A percentile compares a stretch with the other conserved stretches of the same genome.
Evolutionary conservation across 768 basidiomycete species (phyloP).

Genomic region (Boletus speciosus): DNA sequence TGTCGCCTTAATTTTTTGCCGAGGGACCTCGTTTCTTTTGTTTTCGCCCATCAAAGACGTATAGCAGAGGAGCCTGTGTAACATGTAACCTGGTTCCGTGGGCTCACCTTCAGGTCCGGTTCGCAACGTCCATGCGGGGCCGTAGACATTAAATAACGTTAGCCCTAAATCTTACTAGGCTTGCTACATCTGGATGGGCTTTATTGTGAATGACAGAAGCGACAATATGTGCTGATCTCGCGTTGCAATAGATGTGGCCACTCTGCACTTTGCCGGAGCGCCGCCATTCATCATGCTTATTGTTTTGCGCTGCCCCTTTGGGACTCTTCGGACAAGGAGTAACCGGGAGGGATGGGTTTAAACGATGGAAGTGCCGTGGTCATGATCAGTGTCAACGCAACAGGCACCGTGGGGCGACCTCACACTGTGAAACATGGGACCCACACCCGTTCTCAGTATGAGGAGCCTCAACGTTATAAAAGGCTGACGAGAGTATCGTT

Average conservation of each 20-base stretch:
- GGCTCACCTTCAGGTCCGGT: not conserved
- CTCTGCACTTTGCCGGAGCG: too few relatives aligned
- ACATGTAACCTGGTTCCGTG: not conserved
- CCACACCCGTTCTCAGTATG: not conserved
- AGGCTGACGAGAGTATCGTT: not conserved
- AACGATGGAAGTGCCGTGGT: not conserved
- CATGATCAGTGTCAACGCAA: not conserved
- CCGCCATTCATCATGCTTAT: constrained; percentile 9
- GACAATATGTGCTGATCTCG: constrained; percentile 2
- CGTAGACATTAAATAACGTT: not conserved
- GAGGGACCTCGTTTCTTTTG: constrained; percentile 3
- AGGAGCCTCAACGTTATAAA: constrained; percentile 15
- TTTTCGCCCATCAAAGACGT: not conserved
- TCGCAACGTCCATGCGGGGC: not conserved
- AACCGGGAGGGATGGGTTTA: not conserved
- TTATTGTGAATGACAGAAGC: constrained; percentile 18
- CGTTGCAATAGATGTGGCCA: not conserved
- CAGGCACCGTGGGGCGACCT: not conserved
- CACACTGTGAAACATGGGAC: not conserved
- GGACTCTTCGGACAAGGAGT: not conserved
- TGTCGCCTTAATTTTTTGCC: not conserved
- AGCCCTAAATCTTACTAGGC: constrained; percentile 10
- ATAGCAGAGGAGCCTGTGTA: not conserved
- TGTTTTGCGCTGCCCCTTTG: constrained; percentile 15
- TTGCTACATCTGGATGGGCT: constrained; percentile 16